A percentile compares a stretch with the other conserved stretches of the same genome.
These are phyloP conservation scores for Melastoma malabathricum DNA, from an alignment of 345 rosid genomes.

Conservation along the genomic window DNA sequence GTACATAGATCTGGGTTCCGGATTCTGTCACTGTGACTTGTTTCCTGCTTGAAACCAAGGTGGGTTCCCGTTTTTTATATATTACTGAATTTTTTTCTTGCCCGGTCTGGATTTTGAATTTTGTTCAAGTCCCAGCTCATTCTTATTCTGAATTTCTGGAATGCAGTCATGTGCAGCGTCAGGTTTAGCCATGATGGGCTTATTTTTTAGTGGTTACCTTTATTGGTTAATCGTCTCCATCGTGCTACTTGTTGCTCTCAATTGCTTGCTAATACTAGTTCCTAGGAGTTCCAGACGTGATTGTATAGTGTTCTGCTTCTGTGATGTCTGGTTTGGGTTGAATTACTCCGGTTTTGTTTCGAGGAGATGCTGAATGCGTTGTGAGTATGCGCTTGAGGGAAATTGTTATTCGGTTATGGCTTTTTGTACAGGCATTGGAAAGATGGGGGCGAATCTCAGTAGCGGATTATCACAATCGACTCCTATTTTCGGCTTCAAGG, in stretches of 20 bases:
- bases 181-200: no score
- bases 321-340: neutral
- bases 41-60: no score
- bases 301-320: neutral
- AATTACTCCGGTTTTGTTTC: neutral
- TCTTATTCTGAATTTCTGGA: no score
- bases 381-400: neutral
- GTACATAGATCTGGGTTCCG: slow-evolving; percentile 36
- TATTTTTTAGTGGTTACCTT: no score
- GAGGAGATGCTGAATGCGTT: neutral
- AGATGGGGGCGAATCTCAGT: slow-evolving; percentile 57
- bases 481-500: slow-evolving; percentile 55
- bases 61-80: no score
- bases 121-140: no score
- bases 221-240: no score
- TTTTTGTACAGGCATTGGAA: slow-evolving; percentile 20
- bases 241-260: no score
- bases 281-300: neutral
- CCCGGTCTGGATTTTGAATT: no score
- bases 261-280: no score
- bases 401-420: slow-evolving; percentile 9
- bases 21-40: neutral
- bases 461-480: slow-evolving; percentile 58
- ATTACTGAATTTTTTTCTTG: no score
- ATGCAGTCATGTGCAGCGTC: no score